Conservation (phyloP, 129 eudicot species). For the Apium graveolens region DNA sequence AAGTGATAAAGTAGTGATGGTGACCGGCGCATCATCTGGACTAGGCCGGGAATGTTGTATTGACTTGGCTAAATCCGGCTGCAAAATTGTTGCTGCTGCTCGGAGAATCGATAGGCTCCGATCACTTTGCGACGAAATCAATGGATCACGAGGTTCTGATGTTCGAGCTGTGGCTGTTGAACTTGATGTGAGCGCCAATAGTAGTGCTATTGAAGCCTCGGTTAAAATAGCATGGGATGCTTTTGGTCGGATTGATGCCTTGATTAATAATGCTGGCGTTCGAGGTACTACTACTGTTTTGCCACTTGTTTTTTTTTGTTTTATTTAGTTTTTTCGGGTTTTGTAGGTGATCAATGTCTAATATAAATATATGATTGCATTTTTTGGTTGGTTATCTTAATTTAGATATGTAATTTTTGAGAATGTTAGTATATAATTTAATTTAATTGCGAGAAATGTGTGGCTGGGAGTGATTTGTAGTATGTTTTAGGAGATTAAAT, state of each 20-base stretch:
- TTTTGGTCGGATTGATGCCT: constrained; percentile 37
- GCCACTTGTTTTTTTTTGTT: not conserved
- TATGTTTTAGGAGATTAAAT: too few relatives aligned
- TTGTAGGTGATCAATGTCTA: not conserved
- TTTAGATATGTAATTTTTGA: not conserved
- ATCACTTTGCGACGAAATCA: constrained; percentile 55
- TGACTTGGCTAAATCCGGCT: constrained; percentile 67
- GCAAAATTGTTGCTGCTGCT: constrained; percentile 62
- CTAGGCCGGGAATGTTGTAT: constrained; percentile 56
- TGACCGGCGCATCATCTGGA: constrained; percentile 89
- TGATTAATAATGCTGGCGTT: constrained; percentile 55
- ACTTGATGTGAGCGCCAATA: constrained; percentile 37
- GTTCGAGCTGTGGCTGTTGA: constrained; percentile 39
- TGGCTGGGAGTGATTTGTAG: not conserved
- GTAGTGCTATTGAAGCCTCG: constrained; percentile 28
- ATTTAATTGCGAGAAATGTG: not conserved
- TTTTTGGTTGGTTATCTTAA: not conserved
- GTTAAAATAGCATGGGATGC: constrained; percentile 35
- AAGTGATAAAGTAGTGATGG: constrained; percentile 56
- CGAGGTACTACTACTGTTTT: constrained; percentile 32
- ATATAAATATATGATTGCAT: not conserved
- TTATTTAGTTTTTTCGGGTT: not conserved
- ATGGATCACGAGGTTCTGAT: not conserved
- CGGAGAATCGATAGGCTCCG: constrained; percentile 56
- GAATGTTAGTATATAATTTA: not conserved